Evolutionary conservation across 345 rosid species (phyloP).

Genomic region (Noccaea caerulescens): DNA sequence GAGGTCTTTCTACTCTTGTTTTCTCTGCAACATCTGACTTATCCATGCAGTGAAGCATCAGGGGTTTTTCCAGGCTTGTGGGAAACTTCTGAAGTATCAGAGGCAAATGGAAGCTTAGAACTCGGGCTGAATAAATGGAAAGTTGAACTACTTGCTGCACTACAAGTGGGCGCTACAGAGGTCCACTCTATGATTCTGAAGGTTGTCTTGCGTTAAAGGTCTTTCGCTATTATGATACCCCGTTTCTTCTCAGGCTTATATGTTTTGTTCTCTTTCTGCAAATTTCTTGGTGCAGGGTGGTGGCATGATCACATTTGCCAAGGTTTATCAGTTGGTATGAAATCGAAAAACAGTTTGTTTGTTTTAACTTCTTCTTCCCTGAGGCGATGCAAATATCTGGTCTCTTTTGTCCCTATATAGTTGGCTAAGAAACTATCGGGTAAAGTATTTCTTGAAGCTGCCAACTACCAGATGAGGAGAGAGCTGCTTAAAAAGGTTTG

Average conservation of each 20-base stretch:
- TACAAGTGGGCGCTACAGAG: constrained; percentile 62
- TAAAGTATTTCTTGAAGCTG: constrained; percentile 74
- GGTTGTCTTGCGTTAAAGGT: constrained; percentile 45
- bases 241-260: constrained; percentile 29
- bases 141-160: constrained; percentile 65
- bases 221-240: not conserved
- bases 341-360: constrained; percentile 8
- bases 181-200: constrained; percentile 73
- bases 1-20: not conserved
- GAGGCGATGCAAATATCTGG: constrained; percentile 16
- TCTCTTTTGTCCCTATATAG: constrained; percentile 49
- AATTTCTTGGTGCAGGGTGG: constrained; percentile 59
- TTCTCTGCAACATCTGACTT: constrained; percentile 18
- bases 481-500: constrained; percentile 76
- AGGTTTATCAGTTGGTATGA: constrained; percentile 76
- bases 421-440: constrained; percentile 66
- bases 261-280: constrained; percentile 4
- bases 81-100: constrained; percentile 52
- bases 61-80: constrained; percentile 58
- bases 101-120: constrained; percentile 57
- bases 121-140: constrained; percentile 72
- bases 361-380: constrained; percentile 28
- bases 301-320: constrained; percentile 73
- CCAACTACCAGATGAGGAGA: constrained; percentile 79
- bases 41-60: constrained; percentile 66